A percentile compares a stretch with the other conserved stretches of the same genome.
Conservation (phyloP, 2,329 filamentous ascomycete genomes). For the Madurella mycetomatis region DNA sequence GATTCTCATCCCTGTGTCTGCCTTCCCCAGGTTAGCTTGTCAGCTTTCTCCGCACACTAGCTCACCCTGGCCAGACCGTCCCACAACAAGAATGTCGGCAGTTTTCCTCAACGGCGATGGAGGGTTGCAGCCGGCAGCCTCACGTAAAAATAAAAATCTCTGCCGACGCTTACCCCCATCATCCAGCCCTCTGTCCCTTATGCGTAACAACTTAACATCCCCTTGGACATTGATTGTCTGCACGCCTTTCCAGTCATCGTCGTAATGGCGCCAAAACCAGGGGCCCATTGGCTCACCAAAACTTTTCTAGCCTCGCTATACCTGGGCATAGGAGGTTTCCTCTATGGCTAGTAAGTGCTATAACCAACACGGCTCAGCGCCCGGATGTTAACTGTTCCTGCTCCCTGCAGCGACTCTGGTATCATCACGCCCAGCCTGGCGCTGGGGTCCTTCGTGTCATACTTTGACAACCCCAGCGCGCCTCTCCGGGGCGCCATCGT, state of each 20-base stretch:
- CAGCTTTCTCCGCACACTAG: constrained; percentile 16
- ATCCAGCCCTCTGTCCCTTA: background rate
- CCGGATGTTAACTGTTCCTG: background rate
- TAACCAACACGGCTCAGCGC: no score
- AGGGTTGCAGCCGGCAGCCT: background rate
- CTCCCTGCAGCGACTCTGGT: constrained; percentile 34
- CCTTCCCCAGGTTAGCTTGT: background rate
- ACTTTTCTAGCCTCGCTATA: constrained; percentile 37
- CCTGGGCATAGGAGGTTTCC: constrained; percentile 38
- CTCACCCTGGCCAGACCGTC: background rate
- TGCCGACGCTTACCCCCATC: background rate
- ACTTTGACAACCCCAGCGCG: constrained; percentile 35
- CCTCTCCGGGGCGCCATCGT: constrained; percentile 37
- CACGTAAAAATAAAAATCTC: background rate
- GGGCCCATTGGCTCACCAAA: constrained; percentile 32
- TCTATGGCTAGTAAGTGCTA: constrained; percentile 36
- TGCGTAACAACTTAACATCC: background rate
- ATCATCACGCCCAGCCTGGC: constrained; percentile 40
- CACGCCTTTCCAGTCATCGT: background rate
- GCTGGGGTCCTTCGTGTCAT: constrained; percentile 32
- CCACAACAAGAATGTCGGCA: constrained; percentile 5
- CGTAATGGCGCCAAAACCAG: background rate
- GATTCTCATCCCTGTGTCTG: background rate
- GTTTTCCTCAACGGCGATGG: background rate
- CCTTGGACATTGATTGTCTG: background rate